These are phyloP conservation scores for Podospora pseudopauciseta DNA, from an alignment of 495 filamentous ascomycete species.

Conservation along the genomic window DNA sequence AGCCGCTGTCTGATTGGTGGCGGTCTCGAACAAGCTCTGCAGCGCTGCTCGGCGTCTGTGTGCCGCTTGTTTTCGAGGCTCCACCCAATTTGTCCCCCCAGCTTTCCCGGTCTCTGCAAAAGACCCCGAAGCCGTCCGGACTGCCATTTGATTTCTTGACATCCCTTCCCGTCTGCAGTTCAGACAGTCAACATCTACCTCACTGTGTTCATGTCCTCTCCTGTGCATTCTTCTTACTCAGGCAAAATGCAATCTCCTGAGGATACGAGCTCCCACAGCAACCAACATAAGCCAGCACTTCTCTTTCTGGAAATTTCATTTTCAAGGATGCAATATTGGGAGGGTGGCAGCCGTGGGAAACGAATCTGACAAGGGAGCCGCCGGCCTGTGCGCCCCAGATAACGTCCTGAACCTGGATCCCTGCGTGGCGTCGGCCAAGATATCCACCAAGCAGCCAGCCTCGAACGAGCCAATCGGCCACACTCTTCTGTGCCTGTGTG, in stretches of 20 bases:
- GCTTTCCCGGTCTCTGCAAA: slow-evolving; percentile 10
- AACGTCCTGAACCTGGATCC: slow-evolving; percentile 10
- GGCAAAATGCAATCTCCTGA: not conserved
- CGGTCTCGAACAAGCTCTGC: slow-evolving; percentile 13
- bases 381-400: slow-evolving; percentile 14
- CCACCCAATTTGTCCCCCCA: slow-evolving; percentile 19
- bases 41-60: slow-evolving; percentile 4
- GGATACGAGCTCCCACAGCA: slow-evolving; percentile 3
- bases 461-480: slow-evolving; percentile 5
- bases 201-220: not conserved
- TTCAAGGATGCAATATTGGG: slow-evolving; percentile 6
- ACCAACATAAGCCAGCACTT: not conserved
- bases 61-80: not conserved
- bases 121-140: slow-evolving; percentile 6
- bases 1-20: slow-evolving; percentile 13
- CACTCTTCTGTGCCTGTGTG: not conserved
- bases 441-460: not conserved
- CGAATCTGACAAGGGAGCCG: slow-evolving; percentile 1
- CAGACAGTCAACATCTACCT: not conserved
- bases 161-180: not conserved
- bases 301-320: slow-evolving; percentile 6
- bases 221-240: not conserved
- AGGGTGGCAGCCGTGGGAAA: slow-evolving; percentile 9
- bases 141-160: not conserved
- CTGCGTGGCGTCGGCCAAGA: slow-evolving; percentile 13